Evolutionary conservation across 805 yeast species (phyloP).

Genomic region (Zygoascus bituminiphila): DNA sequence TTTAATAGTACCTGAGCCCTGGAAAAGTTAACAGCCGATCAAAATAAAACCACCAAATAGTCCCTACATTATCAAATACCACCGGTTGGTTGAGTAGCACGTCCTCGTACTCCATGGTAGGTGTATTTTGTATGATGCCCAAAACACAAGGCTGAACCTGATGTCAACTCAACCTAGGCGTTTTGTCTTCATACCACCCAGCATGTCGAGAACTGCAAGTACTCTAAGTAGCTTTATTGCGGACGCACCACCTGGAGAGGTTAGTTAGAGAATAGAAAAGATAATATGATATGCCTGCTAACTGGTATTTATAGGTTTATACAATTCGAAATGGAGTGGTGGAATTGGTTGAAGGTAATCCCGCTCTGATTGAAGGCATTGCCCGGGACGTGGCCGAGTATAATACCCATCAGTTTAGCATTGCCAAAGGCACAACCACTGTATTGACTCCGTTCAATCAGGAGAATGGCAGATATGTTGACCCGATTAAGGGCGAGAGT

Average conservation of each 20-base stretch:
- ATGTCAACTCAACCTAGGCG: neutral
- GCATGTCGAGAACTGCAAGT: conserved; percentile 13
- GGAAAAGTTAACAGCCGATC: neutral
- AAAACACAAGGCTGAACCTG: neutral
- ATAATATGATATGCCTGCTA: neutral
- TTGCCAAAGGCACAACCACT: conserved; percentile 25
- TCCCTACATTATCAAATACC: conserved; percentile 55
- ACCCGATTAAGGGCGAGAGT: conserved; percentile 31
- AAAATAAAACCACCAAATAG: neutral
- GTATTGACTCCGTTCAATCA: conserved; percentile 45
- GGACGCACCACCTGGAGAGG: conserved; percentile 55
- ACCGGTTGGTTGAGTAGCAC: conserved; percentile 58
- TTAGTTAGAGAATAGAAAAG: conserved; percentile 18
- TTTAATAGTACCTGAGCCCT: conserved; percentile 76
- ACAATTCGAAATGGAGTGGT: conserved; percentile 34
- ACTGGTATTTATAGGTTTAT: conserved; percentile 11
- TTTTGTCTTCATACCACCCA: neutral
- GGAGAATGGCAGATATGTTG: conserved; percentile 41
- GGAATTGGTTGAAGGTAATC: conserved; percentile 35
- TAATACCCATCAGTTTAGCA: conserved; percentile 33
- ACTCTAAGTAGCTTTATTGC: conserved; percentile 29
- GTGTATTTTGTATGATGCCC: neutral
- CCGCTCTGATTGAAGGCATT: conserved; percentile 26
- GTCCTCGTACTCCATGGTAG: conserved; percentile 23
- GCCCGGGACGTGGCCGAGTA: conserved; percentile 32